Evolutionary conservation across 257 asterid species (phyloP).

Genomic region (Jasminum sambac): DNA sequence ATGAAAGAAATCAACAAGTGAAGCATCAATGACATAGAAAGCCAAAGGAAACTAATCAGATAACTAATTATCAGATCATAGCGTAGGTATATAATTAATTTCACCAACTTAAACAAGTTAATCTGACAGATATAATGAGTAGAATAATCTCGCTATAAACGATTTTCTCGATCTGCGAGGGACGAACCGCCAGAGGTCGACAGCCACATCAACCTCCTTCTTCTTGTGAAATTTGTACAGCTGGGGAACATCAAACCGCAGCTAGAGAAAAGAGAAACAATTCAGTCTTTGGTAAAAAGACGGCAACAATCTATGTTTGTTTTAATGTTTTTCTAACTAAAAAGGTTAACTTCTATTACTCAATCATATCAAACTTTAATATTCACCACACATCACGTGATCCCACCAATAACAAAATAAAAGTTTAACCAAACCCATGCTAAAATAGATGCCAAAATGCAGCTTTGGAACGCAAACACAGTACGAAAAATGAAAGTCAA

Average conservation of each 20-base stretch:
- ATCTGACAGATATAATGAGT: neutral
- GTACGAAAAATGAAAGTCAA: neutral
- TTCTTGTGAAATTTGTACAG: slow-evolving; percentile 97
- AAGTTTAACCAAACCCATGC: no score
- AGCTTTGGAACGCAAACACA: neutral
- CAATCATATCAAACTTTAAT: no score
- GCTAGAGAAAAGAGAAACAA: slow-evolving; percentile 42
- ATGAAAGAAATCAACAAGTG: neutral
- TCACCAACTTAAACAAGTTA: neutral
- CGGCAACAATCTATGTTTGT: neutral
- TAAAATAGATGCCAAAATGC: no score
- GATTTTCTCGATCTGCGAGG: slow-evolving; percentile 40
- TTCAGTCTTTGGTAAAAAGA: neutral
- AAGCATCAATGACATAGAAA: neutral
- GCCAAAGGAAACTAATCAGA: neutral
- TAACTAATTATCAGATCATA: neutral
- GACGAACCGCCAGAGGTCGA: slow-evolving; percentile 96
- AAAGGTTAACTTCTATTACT: no score
- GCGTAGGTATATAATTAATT: neutral
- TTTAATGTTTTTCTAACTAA: no score
- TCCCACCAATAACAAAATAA: no score
- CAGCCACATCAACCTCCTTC: slow-evolving; percentile 91
- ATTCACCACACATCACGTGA: no score
- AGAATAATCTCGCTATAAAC: slow-evolving; percentile 3
- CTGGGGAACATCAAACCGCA: slow-evolving; percentile 82